Conservation (phyloP, 768 basidiomycete species). For the Phlebiopsis gigantea region DNA sequence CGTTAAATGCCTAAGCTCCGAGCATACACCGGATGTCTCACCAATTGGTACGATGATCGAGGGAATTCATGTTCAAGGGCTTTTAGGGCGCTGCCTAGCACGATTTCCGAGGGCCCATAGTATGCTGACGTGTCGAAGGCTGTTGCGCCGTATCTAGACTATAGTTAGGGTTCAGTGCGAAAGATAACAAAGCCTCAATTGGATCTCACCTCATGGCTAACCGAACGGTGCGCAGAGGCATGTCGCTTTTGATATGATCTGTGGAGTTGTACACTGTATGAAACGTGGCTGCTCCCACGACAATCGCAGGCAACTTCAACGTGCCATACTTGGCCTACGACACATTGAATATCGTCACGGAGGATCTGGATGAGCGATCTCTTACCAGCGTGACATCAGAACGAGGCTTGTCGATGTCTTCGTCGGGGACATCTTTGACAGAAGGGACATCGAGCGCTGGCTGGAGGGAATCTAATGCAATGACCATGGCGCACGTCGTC, state of each 20-base stretch:
- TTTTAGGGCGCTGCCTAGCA: slow-evolving; percentile 63
- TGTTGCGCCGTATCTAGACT: slow-evolving; percentile 65
- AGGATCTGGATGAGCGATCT: background rate
- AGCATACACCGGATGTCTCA: slow-evolving; percentile 25
- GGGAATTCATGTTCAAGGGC: slow-evolving; percentile 65
- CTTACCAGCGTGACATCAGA: slow-evolving; percentile 31
- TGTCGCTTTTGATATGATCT: slow-evolving; percentile 46
- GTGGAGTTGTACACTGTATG: slow-evolving; percentile 63
- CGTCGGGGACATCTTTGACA: slow-evolving; percentile 37
- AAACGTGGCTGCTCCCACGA: slow-evolving; percentile 72
- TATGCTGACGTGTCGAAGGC: slow-evolving; percentile 82
- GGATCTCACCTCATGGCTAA: slow-evolving; percentile 63
- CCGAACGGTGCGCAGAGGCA: slow-evolving; percentile 62
- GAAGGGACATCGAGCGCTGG: slow-evolving; percentile 34
- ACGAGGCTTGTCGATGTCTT: slow-evolving; percentile 33
- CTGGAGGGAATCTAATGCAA: slow-evolving; percentile 36
- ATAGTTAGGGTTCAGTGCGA: background rate
- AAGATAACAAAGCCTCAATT: background rate
- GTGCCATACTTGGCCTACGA: slow-evolving; percentile 31
- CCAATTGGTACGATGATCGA: slow-evolving; percentile 71
- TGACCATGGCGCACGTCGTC: slow-evolving; percentile 30
- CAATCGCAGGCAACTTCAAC: slow-evolving; percentile 38
- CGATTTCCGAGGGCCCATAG: slow-evolving; percentile 76
- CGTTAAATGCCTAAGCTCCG: background rate
- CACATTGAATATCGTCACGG: background rate